phyloP scores from a whole-genome alignment of 2,329 filamentous ascomycete species.

The Microcyclospora tardicrescens region DNA sequence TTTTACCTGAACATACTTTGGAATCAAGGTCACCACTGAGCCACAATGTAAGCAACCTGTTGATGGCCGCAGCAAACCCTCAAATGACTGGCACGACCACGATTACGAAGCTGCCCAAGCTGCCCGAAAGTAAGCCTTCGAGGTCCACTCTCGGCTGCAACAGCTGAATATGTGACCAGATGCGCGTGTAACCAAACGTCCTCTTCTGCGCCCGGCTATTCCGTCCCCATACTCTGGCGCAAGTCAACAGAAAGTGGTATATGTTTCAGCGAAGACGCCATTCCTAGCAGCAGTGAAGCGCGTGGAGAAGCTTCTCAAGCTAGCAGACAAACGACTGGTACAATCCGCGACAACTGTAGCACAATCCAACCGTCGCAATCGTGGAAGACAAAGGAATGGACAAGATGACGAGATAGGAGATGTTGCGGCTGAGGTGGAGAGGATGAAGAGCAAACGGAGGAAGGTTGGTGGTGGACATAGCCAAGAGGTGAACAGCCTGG shows the following conservation, averaged over 20 bases:
- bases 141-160: conserved; percentile 2
- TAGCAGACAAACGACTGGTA: conserved; percentile 39
- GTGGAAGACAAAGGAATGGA: conserved; percentile 3
- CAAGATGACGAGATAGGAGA: conserved; percentile 18
- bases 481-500: conserved; percentile 18
- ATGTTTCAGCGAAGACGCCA: conserved; percentile 51
- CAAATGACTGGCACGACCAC: too few species aligned
- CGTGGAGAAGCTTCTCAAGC: conserved; percentile 48
- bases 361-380: conserved; percentile 11
- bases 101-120: conserved; percentile 8
- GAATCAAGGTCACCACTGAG: too few species aligned
- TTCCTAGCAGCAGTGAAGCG: conserved; percentile 57
- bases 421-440: conserved; percentile 26
- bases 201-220: conserved; percentile 44
- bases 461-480: conserved; percentile 13
- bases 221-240: conserved; percentile 41
- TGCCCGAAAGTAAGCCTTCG: conserved; percentile 1
- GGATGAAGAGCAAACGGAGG: conserved; percentile 16
- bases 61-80: too few species aligned
- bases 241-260: conserved; percentile 44
- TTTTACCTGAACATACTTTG: too few species aligned
- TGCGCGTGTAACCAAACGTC: conserved; percentile 40
- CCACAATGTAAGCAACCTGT: too few species aligned
- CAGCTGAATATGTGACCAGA: conserved; percentile 20
- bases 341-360: conserved; percentile 27